Conservation (phyloP, 2,329 filamentous ascomycete species). For the Aspergillus flavus region DNA sequence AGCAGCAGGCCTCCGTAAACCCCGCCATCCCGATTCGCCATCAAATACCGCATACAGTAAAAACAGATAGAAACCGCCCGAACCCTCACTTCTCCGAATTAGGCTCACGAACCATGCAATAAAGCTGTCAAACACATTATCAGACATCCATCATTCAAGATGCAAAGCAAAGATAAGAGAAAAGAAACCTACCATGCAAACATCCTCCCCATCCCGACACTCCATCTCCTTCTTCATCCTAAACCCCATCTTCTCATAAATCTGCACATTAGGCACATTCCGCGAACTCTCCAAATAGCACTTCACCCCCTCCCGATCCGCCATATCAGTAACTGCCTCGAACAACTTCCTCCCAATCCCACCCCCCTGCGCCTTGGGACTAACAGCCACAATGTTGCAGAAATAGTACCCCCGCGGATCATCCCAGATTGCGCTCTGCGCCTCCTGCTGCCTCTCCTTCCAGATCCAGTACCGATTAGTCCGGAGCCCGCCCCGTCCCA, state of each 20-base stretch:
- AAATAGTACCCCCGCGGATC: slow-evolving; percentile 74
- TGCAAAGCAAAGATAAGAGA: background rate
- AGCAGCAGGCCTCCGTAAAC: background rate
- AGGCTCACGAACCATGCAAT: slow-evolving; percentile 25
- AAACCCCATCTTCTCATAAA: slow-evolving; percentile 73
- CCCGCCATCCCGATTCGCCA: background rate
- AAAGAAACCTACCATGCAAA: slow-evolving; percentile 50
- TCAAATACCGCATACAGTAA: slow-evolving; percentile 1
- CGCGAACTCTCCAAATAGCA: slow-evolving; percentile 74
- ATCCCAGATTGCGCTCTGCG: slow-evolving; percentile 66
- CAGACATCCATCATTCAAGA: background rate
- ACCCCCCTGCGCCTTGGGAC: slow-evolving; percentile 66
- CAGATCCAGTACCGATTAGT: slow-evolving; percentile 72
- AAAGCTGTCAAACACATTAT: slow-evolving; percentile 15
- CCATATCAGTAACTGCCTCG: slow-evolving; percentile 63
- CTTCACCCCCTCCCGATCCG: slow-evolving; percentile 64
- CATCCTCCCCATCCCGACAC: slow-evolving; percentile 64
- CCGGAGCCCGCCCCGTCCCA: slow-evolving; percentile 67
- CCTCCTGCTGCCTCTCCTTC: slow-evolving; percentile 68
- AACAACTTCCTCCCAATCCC: slow-evolving; percentile 69
- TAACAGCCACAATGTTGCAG: slow-evolving; percentile 73
- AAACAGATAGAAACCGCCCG: background rate
- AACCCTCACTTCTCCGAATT: slow-evolving; percentile 6
- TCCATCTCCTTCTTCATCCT: slow-evolving; percentile 65
- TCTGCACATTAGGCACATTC: slow-evolving; percentile 68